Percentiles rank a stretch among this genome's conserved stretches.
Evolutionary conservation across 2,329 filamentous ascomycete genomes (phyloP).

Genomic region (Teratosphaeria destructans): DNA sequence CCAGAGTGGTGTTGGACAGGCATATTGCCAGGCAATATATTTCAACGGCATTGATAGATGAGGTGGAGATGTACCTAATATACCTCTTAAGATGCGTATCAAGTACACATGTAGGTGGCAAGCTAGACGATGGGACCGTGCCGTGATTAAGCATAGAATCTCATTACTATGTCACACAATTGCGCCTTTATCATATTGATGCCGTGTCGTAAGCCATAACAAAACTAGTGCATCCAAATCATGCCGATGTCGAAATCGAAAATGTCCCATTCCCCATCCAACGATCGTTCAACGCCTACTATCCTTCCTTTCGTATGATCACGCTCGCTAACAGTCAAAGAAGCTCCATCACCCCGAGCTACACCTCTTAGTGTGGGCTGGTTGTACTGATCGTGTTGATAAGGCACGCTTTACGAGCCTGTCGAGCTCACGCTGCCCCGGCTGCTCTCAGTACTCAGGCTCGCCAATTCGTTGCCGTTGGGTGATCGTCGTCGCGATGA

Average conservation of each 20-base stretch:
- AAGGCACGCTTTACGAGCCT: conserved; percentile 6
- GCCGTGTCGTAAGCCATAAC: too few relatives aligned
- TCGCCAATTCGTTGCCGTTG: conserved; percentile 7
- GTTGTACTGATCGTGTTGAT: neutral
- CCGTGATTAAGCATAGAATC: too few relatives aligned
- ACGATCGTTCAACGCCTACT: neutral
- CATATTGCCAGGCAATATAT: too few relatives aligned
- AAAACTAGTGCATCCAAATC: too few relatives aligned
- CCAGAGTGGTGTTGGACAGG: too few relatives aligned
- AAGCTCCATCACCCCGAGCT: neutral
- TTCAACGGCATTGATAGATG: too few relatives aligned
- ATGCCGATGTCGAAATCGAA: neutral
- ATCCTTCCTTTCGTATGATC: neutral
- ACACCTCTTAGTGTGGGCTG: neutral
- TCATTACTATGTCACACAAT: too few relatives aligned
- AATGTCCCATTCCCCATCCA: neutral
- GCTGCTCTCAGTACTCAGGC: conserved; percentile 15
- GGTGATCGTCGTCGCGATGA: conserved; percentile 35
- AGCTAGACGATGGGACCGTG: too few relatives aligned
- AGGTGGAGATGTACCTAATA: too few relatives aligned
- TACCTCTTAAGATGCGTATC: too few relatives aligned
- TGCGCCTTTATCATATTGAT: too few relatives aligned
- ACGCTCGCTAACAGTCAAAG: neutral
- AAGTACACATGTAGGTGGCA: too few relatives aligned
- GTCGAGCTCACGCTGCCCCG: conserved; percentile 20